A percentile compares a stretch with the other conserved stretches of the same genome.
These are phyloP conservation scores for Saccharomyces hybrid DNA, from an alignment of 1,139 yeast genomes.

Conservation along the genomic window DNA sequence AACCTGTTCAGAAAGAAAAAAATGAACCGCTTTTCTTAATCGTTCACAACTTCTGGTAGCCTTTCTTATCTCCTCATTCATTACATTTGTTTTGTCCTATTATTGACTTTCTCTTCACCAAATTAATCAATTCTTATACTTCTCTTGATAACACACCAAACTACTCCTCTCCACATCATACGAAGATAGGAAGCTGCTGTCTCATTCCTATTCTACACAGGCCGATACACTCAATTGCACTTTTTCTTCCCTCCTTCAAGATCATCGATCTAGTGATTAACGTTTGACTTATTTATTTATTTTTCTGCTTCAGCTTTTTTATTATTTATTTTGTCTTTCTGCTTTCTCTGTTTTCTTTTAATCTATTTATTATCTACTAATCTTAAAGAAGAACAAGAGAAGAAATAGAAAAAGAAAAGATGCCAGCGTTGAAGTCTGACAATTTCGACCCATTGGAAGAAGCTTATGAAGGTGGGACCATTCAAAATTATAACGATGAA, in stretches of 20 bases:
- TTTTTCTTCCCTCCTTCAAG: background rate
- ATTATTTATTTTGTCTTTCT: background rate
- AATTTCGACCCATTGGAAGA: slow-evolving; percentile 27
- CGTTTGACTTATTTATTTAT: background rate
- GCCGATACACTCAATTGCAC: background rate
- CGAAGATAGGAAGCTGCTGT: background rate
- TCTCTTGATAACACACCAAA: background rate
- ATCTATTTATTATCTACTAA: background rate
- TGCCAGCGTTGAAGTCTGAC: slow-evolving; percentile 19
- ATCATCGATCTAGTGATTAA: background rate
- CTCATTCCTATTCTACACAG: background rate
- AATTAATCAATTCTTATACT: background rate
- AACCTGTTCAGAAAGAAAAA: background rate
- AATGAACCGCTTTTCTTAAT: background rate
- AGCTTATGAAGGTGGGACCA: slow-evolving; percentile 27
- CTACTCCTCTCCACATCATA: background rate
- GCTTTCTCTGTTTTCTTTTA: background rate
- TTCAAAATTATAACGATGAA: slow-evolving; percentile 40
- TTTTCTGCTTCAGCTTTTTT: slow-evolving; percentile 1
- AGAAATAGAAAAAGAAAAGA: background rate
- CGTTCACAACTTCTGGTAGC: background rate
- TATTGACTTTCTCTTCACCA: background rate
- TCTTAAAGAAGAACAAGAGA: background rate
- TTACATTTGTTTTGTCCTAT: background rate
- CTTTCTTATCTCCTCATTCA: background rate